These are phyloP conservation scores for Vitis riparia DNA, from an alignment of 164 flowering plant genomes.

Conservation along the genomic window DNA sequence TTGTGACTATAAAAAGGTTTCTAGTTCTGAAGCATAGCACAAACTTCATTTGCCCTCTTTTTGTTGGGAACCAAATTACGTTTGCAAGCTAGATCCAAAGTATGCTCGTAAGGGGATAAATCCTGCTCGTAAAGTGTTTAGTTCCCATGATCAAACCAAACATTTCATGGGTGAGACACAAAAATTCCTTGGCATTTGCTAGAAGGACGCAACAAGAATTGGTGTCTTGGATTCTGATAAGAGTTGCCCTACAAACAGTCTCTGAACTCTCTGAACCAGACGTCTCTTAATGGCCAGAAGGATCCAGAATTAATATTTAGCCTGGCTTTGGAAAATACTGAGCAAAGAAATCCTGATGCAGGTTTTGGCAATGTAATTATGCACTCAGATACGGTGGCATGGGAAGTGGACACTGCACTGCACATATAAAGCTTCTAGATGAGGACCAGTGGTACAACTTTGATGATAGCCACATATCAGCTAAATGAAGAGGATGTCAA, in stretches of 20 bases:
- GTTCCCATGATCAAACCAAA: conserved; percentile 20
- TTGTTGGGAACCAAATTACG: conserved; percentile 73
- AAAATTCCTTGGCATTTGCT: conserved; percentile 74
- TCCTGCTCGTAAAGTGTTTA: conserved; percentile 58
- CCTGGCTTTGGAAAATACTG: conserved; percentile 74
- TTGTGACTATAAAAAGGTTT: conserved; percentile 41
- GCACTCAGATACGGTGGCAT: conserved; percentile 43
- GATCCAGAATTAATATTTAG: conserved; percentile 63
- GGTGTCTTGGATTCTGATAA: conserved; percentile 61
- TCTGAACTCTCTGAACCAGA: conserved; percentile 46
- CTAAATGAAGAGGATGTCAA: too few relatives aligned
- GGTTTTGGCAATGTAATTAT: conserved; percentile 59
- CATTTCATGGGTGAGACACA: conserved; percentile 60
- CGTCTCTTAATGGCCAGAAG: conserved; percentile 37
- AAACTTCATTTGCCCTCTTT: conserved; percentile 57
- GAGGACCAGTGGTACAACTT: too few relatives aligned
- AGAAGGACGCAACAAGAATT: conserved; percentile 72
- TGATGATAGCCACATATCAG: too few relatives aligned
- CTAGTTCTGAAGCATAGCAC: conserved; percentile 50
- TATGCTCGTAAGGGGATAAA: conserved; percentile 62
- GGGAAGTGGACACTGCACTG: too few relatives aligned
- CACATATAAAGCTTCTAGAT: too few relatives aligned
- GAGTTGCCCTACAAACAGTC: conserved; percentile 53
- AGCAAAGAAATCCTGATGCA: conserved; percentile 64
- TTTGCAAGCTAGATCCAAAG: conserved; percentile 44